Base-by-base conservation (phyloP, 768 basidiomycete genomes). In the Collybiopsis confluens region DNA sequence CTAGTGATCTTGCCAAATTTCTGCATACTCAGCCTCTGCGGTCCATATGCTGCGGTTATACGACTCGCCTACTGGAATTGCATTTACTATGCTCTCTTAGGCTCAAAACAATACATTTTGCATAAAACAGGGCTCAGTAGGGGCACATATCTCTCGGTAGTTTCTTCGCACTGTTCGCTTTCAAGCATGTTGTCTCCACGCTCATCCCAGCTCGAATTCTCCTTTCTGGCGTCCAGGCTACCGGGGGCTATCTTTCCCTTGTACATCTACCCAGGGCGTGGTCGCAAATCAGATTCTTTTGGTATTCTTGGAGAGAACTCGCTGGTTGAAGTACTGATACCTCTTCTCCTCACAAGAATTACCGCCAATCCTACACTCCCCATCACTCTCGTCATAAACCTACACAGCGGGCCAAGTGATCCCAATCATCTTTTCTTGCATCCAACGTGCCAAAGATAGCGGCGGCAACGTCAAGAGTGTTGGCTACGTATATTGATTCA, bases 401-500 rank as follows among this genome's bases (percentile, higher is more conserved):
- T 70, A 1, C 50, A 54, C 46, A 67, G 62, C 26, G 68, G 70
- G 1, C 43, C 43, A 23, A 23, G 21, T 24, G 13, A 21, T 13
- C 40, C 20, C 43, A 44, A 44, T 9, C 40, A 18, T 44, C 43
- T 2, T 66, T 69, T 52, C 68, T 69, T 6, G 67, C 65, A 45
- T 18, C 63, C 0, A 60, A 58, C 46, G n/a, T 72, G 66, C 50
- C 68, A 69, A 54, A 44, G 57, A 28, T 41, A 55, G 36, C 42
- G 42, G 35, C 20, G 44, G 48, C 1, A 73, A 71, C 26, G 67
- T 67, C 44, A 62, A 61, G 26, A 53, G 66, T 4, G 36, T 71
- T 1, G 72, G 70, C 13, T 73, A 73, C 35, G 72, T n/a, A n/a
- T n/a, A n/a, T 73, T 1, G 43, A 40, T 1, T 69, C 68, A 5